Evolutionary conservation across 371 early-diverging fungal genomes (phyloP), one percentile per base, ranked within the genome.

Genomic region (Rhizopus sp.): DNA sequence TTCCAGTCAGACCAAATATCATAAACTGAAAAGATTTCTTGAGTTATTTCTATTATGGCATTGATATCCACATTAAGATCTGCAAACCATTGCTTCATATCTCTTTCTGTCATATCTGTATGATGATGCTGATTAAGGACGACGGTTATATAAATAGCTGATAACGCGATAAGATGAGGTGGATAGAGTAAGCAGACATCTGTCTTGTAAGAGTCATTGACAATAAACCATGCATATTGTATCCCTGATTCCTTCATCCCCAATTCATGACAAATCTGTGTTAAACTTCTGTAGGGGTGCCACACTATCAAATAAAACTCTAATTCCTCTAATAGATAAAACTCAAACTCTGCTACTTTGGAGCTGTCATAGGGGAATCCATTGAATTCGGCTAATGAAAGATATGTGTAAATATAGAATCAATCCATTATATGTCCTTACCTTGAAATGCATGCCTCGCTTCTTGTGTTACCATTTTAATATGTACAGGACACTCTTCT

Each of bases 261-360:
- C 7, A 87, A 53, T 34, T 80, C 83, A 53, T 82, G 75, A 29
- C 80, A 78, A 49, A 84, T 79, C 67, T 84, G 77, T 2, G 80
- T 77, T 1, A 94, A 78, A 4, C 90, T 78, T 37, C 89, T 84
- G 68, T 94, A 96, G 1, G 96, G 94, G 57, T 94, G 94, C 77
- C 86, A 93, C 0, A 93, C 84, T 45, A 94, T 89, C 57, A 92
- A 63, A 59, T 89, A 89, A 63, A 93, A 94, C 53, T 92, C 85
- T 46, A 96, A 78, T 34, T 93, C 94, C 66, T 95, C 95, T 42
- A 96, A 53, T 34, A 96, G 63, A 58, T 93, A 92, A 69, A 92
- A 93, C 64, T 96, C 96, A 70, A 90, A 93, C 50, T 94, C 95
- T 38, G 94, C 94, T 47, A 96, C 83, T 61, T 87, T 83, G 12